Evolutionary conservation across 2,329 filamentous ascomycete genomes (phyloP), one percentile per base, ranked within the genome.

Genomic region (Penicillium sp.): DNA sequence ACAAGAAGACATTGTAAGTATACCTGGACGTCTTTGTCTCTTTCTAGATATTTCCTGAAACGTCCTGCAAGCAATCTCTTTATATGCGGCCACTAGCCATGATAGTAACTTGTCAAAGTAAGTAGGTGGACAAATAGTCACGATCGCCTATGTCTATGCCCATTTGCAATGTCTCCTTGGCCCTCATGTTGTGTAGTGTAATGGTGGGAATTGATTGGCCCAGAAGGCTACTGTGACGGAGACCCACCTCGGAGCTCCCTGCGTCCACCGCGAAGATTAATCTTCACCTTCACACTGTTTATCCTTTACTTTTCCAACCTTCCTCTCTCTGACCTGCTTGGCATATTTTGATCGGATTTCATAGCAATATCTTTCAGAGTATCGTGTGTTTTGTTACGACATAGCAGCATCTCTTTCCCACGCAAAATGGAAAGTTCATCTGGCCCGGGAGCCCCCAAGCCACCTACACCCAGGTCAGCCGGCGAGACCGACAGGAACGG

Each of bases 361-460:
- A 35, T 28, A 7, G 9, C 38, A 28, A 5, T 13, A 18, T 5
- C 30, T 18, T 16, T 11, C 25, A 25, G 46, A 14, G 28, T 24
- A 38, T 11, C 24, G 5, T 31, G 18, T 8, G 14, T 25, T 25
- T 5, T 24, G 25, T 16, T 18, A 36, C 16, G 8, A 46, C 20
- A 18, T 24, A 33, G 24, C 24, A 11, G 16, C 24, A 24, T 33
- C 16, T 13, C n/a, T 30, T 24, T 18, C 33, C n/a, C n/a, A 16
- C 14, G 22, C 27, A 43, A 9, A 45, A 56, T 56, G 56, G 48
- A 52, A 16, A 9, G 35, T 6, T 52, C 54, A 33, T 43, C 41
- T 8, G 36, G 46, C 36, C 46, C 48, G 28, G 54, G 41, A 25
- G 24, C 46, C 42, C 40, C 36, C 9, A 52, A 41, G 41, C 38